Evolutionary conservation across 2,329 filamentous ascomycete species (phyloP).

Genomic region (Ophiostoma pallidulum): DNA sequence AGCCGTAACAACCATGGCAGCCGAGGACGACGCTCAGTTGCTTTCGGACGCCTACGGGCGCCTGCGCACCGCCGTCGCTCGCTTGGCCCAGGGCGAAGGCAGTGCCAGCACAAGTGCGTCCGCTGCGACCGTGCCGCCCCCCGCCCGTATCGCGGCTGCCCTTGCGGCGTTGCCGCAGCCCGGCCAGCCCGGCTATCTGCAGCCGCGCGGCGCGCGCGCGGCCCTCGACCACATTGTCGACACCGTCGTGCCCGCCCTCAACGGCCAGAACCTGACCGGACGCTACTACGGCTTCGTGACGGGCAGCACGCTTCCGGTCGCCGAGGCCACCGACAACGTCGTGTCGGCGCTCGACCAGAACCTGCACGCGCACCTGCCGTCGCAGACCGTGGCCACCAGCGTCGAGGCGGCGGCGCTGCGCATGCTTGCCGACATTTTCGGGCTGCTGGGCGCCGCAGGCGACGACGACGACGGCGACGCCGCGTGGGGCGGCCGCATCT

Average conservation of each 20-base stretch:
- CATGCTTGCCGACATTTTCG: constrained; percentile 59
- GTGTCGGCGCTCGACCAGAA: constrained; percentile 77
- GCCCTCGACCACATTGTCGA: constrained; percentile 35
- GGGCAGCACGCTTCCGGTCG: constrained; percentile 69
- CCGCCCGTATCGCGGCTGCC: constrained; percentile 25
- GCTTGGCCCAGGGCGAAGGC: constrained; percentile 2
- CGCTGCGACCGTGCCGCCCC: constrained; percentile 38
- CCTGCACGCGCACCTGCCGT: constrained; percentile 69
- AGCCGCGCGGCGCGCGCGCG: constrained; percentile 21
- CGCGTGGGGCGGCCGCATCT: constrained; percentile 47
- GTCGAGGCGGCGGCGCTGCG: constrained; percentile 65
- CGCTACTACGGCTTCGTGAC: constrained; percentile 87
- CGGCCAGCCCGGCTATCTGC: constrained; percentile 24
- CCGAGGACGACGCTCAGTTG: constrained; percentile 8
- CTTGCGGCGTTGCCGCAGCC: constrained; percentile 31
- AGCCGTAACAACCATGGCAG: not conserved
- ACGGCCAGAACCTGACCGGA: constrained; percentile 51
- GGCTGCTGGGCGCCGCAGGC: constrained; percentile 43
- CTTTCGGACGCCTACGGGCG: constrained; percentile 17
- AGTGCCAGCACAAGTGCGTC: not conserved
- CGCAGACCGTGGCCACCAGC: constrained; percentile 64
- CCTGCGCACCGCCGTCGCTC: constrained; percentile 14
- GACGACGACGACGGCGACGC: constrained; percentile 24
- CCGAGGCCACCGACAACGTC: constrained; percentile 74
- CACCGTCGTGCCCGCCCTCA: constrained; percentile 51